Evolutionary conservation across 768 basidiomycete species (phyloP).

Genomic region (Calocera cornea): DNA sequence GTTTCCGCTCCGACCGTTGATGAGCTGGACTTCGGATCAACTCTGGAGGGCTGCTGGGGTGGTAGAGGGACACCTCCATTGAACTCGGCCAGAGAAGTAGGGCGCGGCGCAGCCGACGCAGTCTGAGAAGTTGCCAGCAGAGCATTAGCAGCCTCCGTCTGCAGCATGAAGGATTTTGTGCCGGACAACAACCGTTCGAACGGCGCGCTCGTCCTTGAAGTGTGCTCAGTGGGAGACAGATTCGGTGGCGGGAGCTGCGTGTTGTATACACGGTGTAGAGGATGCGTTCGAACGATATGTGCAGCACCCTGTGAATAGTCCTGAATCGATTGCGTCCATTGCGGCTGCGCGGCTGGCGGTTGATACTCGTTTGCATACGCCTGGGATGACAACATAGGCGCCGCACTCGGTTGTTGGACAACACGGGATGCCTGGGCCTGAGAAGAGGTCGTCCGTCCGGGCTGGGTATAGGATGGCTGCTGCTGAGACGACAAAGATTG

Average conservation of each 20-base stretch:
- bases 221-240: neutral
- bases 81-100: neutral
- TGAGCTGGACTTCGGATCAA: neutral
- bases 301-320: neutral
- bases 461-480: neutral
- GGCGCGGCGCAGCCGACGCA: neutral
- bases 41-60: neutral
- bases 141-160: neutral
- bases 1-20: neutral
- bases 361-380: neutral
- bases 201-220: neutral
- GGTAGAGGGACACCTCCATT: neutral
- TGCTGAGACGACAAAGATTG: neutral
- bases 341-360: no score
- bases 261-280: neutral
- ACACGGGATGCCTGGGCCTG: no score
- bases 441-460: neutral
- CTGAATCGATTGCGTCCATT: neutral
- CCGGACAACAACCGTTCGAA: neutral
- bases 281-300: neutral
- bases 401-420: no score
- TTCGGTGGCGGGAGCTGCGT: neutral
- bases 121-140: neutral
- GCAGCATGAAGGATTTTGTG: neutral
- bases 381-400: neutral